Conservation (phyloP, 2,329 filamentous ascomycete species). For the Tolypocladium tropicale region DNA sequence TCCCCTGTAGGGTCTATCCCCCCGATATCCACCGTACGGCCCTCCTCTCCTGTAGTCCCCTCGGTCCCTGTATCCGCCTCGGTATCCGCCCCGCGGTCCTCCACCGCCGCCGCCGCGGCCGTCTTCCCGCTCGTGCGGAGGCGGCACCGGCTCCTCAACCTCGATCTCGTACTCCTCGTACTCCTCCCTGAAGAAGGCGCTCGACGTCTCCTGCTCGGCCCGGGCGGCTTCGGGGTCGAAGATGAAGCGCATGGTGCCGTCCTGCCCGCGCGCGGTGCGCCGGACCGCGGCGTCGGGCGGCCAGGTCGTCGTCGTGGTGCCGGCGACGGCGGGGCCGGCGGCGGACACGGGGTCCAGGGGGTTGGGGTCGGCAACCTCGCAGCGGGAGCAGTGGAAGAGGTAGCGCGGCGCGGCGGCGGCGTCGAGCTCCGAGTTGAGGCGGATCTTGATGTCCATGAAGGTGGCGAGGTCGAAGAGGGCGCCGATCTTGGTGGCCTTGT, state of each 20-base stretch:
- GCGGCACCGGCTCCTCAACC: constrained; percentile 52
- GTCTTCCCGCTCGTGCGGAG: constrained; percentile 11
- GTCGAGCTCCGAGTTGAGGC: constrained; percentile 73
- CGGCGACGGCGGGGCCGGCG: constrained; percentile 7
- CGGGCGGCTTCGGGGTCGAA: constrained; percentile 69
- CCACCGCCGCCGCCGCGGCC: constrained; percentile 8
- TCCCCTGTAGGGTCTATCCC: constrained; percentile 22
- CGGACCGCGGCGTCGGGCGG: constrained; percentile 22
- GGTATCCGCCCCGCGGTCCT: constrained; percentile 12
- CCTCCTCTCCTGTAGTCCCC: constrained; percentile 21
- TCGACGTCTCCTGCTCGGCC: constrained; percentile 58
- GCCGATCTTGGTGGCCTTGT: constrained; percentile 64
- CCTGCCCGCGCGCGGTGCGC: constrained; percentile 33
- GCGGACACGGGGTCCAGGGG: constrained; percentile 18
- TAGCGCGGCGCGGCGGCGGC: constrained; percentile 51
- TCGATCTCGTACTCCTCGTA: constrained; percentile 71
- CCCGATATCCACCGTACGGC: constrained; percentile 23
- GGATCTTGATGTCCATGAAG: constrained; percentile 80
- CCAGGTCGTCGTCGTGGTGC: constrained; percentile 29
- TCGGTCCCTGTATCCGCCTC: constrained; percentile 17
- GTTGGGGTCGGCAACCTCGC: constrained; percentile 29
- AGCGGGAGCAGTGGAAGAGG: constrained; percentile 47
- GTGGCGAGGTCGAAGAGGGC: constrained; percentile 60
- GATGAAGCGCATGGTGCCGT: constrained; percentile 81
- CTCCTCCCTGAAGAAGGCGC: constrained; percentile 60